phyloP scores from a whole-genome alignment of 2,329 filamentous ascomycete species.

The Xenosphaeropsis pyriputrescens region DNA sequence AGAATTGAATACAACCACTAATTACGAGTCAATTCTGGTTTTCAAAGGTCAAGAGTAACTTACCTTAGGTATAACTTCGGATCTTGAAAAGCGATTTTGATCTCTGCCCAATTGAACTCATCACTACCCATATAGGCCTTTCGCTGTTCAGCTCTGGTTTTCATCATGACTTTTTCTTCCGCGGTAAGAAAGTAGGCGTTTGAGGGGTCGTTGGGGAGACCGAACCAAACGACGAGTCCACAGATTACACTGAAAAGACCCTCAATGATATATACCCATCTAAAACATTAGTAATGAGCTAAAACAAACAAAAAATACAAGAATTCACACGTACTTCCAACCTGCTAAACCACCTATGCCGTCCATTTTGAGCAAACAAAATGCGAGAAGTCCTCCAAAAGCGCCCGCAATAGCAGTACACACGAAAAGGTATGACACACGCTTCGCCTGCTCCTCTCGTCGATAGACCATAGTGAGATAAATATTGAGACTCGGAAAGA shows the following conservation, averaged over 20 bases:
- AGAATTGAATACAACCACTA: constrained; percentile 41
- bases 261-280: constrained; percentile 42
- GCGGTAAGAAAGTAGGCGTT: constrained; percentile 40
- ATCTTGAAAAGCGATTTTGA: constrained; percentile 38
- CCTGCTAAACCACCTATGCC: constrained; percentile 38
- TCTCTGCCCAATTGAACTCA: constrained; percentile 40
- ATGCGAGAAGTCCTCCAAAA: constrained; percentile 49
- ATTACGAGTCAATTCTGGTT: constrained; percentile 4
- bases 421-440: constrained; percentile 48
- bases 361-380: constrained; percentile 48
- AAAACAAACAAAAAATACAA: constrained; percentile 29
- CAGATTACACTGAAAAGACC: constrained; percentile 40
- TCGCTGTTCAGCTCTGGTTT: constrained; percentile 25
- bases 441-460: constrained; percentile 42
- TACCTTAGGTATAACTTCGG: constrained; percentile 42
- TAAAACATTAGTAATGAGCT: constrained; percentile 8
- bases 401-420: constrained; percentile 46
- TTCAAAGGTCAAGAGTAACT: constrained; percentile 6
- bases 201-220: constrained; percentile 42
- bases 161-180: constrained; percentile 33
- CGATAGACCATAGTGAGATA: constrained; percentile 53
- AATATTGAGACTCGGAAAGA: constrained; percentile 41
- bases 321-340: constrained; percentile 24
- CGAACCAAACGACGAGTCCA: constrained; percentile 36
- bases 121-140: constrained; percentile 33